Base-by-base conservation (phyloP, 2,329 filamentous ascomycete genomes). In the Alternaria dauci region DNA sequence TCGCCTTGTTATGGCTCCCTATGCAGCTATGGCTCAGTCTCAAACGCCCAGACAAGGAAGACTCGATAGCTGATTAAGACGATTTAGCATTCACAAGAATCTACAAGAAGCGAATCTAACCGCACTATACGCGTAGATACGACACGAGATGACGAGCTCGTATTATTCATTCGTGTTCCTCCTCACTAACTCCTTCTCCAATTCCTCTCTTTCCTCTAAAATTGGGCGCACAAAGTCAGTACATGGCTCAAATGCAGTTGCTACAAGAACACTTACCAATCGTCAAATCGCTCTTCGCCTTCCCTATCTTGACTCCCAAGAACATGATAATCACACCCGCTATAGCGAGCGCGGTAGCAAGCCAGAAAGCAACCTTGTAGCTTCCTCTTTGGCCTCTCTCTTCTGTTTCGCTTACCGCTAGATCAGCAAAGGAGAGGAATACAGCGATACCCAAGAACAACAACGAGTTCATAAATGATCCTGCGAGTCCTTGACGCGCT, bases 351-450 rank as follows among this genome's bases (percentile, higher is more conserved):
- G 65, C 76, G 5, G 75, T 76, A 3, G 70, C 75, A 42, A 79
- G 63, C 76, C 76, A 79, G 28, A 80, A 80, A 0, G 75, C 73
- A 7, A 77, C 63, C 58, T 78, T 76, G 62, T 79, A 80, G 57
- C 76, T 78, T 54, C 68, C 28, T 20, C 71, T 66, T 42, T 66
- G 43, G 1, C 77, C 77, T 8, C 67, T 62, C 7, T 72, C 63
- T 42, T 72, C 69, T 0, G 74, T 77, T 58, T 77, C 66, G 25
- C 70, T 75, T 1, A 77, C 76, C 0, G 75, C 74, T 8, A 79
- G 54, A 55, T 79, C 77, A 8, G 75, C 77, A 28, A 78, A 68
- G 23, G 75, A 75, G 7, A 79, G 51, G 52, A 75, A 78, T 4
- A 79, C 71, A 0, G 74, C 73, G 18, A 79, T 76, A 20, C 77